phyloP scores from a whole-genome alignment of 305 asterid species.

The Vinca major region DNA sequence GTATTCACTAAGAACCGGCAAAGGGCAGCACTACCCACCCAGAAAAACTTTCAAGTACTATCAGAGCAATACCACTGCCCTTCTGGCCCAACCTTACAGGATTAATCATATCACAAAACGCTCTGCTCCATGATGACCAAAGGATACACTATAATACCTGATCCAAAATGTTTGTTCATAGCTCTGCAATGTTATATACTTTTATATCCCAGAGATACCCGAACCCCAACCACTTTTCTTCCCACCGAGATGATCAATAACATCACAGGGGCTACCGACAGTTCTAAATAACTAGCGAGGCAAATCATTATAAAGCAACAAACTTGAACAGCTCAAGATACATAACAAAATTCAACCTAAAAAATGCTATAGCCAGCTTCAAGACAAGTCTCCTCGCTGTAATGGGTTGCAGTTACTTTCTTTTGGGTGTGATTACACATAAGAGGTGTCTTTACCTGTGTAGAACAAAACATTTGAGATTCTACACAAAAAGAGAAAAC shows the following conservation, averaged over 20 bases:
- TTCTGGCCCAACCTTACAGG: constrained; percentile 2
- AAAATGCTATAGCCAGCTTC: too few relatives aligned
- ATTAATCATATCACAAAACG: not conserved
- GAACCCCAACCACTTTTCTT: too few relatives aligned
- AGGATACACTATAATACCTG: not conserved
- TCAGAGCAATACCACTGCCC: not conserved
- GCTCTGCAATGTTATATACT: too few relatives aligned
- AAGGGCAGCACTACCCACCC: not conserved
- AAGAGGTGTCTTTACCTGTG: not conserved
- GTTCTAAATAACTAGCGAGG: too few relatives aligned
- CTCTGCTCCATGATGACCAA: not conserved
- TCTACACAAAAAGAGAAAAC: not conserved
- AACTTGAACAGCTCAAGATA: too few relatives aligned
- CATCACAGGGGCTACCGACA: too few relatives aligned
- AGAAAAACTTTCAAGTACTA: not conserved
- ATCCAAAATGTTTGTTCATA: too few relatives aligned
- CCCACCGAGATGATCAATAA: too few relatives aligned
- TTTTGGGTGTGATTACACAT: not conserved
- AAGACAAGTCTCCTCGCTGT: not conserved
- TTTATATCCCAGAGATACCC: too few relatives aligned
- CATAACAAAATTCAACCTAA: too few relatives aligned
- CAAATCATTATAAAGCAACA: too few relatives aligned
- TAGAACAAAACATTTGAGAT: not conserved
- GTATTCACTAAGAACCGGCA: not conserved
- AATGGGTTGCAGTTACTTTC: not conserved